These are phyloP conservation scores for Mallotus japonicus DNA, from an alignment of 441 rosid species.

Conservation along the genomic window DNA sequence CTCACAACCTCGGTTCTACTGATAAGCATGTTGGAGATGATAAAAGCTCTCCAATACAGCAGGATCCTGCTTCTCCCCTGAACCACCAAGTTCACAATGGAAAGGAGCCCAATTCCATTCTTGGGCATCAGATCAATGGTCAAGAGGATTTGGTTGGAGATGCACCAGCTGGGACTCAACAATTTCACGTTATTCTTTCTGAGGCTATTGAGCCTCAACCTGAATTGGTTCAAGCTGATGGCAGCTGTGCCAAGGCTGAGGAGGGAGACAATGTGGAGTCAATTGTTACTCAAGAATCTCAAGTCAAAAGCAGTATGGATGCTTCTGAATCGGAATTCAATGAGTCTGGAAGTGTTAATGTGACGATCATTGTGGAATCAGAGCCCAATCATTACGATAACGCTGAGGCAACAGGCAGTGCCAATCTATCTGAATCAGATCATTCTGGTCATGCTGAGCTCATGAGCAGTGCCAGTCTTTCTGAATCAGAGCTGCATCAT, in stretches of 20 bases:
- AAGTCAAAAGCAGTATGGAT: neutral
- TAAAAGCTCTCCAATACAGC: neutral
- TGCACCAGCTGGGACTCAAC: neutral
- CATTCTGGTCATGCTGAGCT: neutral
- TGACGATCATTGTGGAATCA: neutral
- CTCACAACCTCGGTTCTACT: neutral
- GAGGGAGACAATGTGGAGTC: slow-evolving; percentile 5
- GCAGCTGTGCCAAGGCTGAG: neutral
- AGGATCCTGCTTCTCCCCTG: no score
- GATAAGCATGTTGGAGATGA: neutral
- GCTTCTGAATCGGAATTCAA: neutral
- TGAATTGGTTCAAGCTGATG: neutral
- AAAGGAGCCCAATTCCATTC: neutral
- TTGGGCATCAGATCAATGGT: slow-evolving; percentile 29
- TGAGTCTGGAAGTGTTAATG: neutral
- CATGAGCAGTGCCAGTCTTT: neutral
- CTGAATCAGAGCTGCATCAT: neutral
- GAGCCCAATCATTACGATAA: neutral
- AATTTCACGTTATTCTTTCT: neutral
- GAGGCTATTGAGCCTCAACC: neutral
- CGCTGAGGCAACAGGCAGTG: neutral
- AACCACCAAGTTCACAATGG: slow-evolving; percentile 18
- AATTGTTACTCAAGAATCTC: slow-evolving; percentile 1
- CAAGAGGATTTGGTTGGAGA: neutral
- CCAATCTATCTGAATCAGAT: neutral